phyloP scores from a whole-genome alignment of 345 rosid genomes.

The Xanthoceras sorbifolium region DNA sequence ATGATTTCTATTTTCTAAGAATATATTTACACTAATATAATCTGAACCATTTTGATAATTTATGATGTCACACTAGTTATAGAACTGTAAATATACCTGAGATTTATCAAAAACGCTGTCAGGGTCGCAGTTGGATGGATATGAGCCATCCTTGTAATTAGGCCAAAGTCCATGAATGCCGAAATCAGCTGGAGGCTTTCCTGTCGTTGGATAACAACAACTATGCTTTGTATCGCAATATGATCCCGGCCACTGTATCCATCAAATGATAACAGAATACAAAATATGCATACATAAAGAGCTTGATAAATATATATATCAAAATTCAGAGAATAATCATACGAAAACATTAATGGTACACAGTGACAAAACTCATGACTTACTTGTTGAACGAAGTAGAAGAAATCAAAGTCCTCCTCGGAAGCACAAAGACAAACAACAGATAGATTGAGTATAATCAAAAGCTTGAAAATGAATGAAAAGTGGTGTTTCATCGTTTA shows the following conservation, averaged over 20 bases:
- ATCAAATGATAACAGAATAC: not conserved
- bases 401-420: slow-evolving; percentile 78
- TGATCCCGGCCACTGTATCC: slow-evolving; percentile 85
- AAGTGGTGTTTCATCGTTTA: slow-evolving; percentile 26
- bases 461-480: slow-evolving; percentile 36
- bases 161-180: slow-evolving; percentile 98
- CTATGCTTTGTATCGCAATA: slow-evolving; percentile 63
- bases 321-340: not conserved
- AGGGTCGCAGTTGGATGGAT: slow-evolving; percentile 65
- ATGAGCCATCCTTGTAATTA: slow-evolving; percentile 66
- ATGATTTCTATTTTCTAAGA: no score
- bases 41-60: no score
- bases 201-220: slow-evolving; percentile 83
- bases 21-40: no score
- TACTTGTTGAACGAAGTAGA: slow-evolving; percentile 87
- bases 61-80: no score
- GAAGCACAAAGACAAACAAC: slow-evolving; percentile 35
- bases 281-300: not conserved
- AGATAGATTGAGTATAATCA: slow-evolving; percentile 49
- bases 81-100: slow-evolving; percentile 43
- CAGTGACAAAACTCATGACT: not conserved
- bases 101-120: slow-evolving; percentile 44
- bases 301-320: not conserved
- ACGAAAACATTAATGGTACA: not conserved
- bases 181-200: slow-evolving; percentile 82